Percentiles rank a stretch among this genome's conserved stretches.
phyloP scores from a whole-genome alignment of 2,329 filamentous ascomycete species.

The Botrytis galanthina region DNA sequence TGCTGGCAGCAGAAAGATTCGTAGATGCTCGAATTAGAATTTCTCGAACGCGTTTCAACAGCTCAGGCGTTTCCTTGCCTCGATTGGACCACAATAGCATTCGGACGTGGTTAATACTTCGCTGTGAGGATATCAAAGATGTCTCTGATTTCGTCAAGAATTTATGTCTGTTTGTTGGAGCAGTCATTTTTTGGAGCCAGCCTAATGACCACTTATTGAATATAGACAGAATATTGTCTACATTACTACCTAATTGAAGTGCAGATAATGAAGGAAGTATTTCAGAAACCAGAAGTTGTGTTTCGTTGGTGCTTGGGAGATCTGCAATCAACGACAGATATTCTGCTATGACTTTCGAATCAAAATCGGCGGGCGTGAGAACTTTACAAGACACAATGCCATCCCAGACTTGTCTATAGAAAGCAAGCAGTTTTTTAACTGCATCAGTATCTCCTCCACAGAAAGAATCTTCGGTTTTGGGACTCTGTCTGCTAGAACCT shows the following conservation, averaged over 20 bases:
- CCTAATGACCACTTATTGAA: conserved; percentile 24
- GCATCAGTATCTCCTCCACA: neutral
- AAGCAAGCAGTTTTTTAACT: conserved; percentile 20
- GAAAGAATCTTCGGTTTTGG: too few relatives aligned
- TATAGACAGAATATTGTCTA: conserved; percentile 21
- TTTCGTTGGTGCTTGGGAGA: conserved; percentile 23
- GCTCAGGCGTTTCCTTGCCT: neutral
- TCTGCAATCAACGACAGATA: conserved; percentile 26
- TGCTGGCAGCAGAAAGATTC: neutral
- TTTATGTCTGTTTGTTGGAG: neutral
- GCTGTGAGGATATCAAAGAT: neutral
- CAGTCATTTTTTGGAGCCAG: conserved; percentile 21
- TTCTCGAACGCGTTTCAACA: neutral
- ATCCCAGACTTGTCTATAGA: conserved; percentile 34
- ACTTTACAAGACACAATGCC: conserved; percentile 32
- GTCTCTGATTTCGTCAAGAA: conserved; percentile 2
- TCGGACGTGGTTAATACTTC: neutral
- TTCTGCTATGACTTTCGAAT: conserved; percentile 21
- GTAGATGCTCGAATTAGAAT: neutral
- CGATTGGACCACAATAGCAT: conserved; percentile 6
- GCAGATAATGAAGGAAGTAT: conserved; percentile 28
- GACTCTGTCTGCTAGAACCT: too few relatives aligned
- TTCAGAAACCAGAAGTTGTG: conserved; percentile 25
- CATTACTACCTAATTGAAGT: conserved; percentile 26
- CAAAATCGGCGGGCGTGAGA: conserved; percentile 26